Evolutionary conservation across 371 early-diverging fungal genomes (phyloP).

Genomic region (Rhizopus arrhizus): DNA sequence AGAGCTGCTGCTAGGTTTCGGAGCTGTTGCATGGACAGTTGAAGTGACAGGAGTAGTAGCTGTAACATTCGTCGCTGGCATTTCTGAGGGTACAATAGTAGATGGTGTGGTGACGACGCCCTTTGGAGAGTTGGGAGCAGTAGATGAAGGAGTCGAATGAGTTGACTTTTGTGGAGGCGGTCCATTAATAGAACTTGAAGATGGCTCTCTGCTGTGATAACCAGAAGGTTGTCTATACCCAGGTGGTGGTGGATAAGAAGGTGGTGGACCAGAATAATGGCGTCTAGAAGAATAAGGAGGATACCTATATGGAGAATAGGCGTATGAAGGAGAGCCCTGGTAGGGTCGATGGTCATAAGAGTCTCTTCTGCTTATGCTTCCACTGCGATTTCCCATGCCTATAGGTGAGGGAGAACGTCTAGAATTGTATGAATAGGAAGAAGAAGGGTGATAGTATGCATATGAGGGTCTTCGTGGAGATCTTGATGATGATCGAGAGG

Average conservation of each 20-base stretch:
- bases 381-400: conserved; percentile 15
- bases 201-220: conserved; percentile 11
- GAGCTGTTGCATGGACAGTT: background rate
- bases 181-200: conserved; percentile 5
- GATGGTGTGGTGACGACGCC: background rate
- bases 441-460: conserved; percentile 34
- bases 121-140: conserved; percentile 27
- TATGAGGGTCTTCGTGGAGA: conserved; percentile 44
- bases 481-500: conserved; percentile 37
- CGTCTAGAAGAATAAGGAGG: conserved; percentile 29
- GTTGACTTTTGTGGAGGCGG: conserved; percentile 13
- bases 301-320: conserved; percentile 12
- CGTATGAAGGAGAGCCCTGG: conserved; percentile 14
- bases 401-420: conserved; percentile 38
- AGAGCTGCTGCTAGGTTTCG: background rate
- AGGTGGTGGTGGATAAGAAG: conserved; percentile 9
- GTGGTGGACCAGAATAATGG: conserved; percentile 23
- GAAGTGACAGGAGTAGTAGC: background rate
- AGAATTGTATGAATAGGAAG: conserved; percentile 29
- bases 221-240: background rate
- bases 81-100: background rate
- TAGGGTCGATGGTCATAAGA: conserved; percentile 38
- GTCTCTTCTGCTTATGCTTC: conserved; percentile 30
- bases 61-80: background rate
- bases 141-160: conserved; percentile 27